Base-by-base conservation (phyloP, 2,329 filamentous ascomycete genomes). In the Gliomastix tumulicola region DNA sequence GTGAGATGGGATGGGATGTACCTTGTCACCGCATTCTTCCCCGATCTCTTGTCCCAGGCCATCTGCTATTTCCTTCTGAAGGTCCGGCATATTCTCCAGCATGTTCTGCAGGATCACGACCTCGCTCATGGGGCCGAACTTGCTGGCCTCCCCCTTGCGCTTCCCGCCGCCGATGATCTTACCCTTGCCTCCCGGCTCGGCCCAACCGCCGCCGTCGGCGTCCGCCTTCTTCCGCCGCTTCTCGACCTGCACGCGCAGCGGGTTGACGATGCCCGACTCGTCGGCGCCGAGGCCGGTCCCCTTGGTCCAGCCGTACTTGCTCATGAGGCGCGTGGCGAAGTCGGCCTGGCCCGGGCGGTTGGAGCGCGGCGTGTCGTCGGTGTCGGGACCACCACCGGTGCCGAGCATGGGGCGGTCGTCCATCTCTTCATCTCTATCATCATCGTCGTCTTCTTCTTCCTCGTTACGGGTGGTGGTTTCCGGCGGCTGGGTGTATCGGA, bases 21-120 rank as follows among this genome's bases (percentile, higher is more conserved):
- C 76, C 71, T 89, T 88, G 45, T 87, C 79, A 34, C 81, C 82
- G 59, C 94, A 96, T 55, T 94, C 87, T 52, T 96, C 87, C 7
- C 92, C 92, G 59, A 98, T 96, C 57, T 96, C 89, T 63, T 97
- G 90, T 48, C 90, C 82, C 35, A 98, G 65, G 0, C 78, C 78
- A 12, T 74, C 72, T 41, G 81, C 76, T 34, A 95, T 77, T 57
- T 96, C 90, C n/a, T 69, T 71, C 39, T 82, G 75, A 31, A 95
- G 63, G 53, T 95, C 68, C 3, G 65, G 74, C 69, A 97, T 80
- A 6, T 83, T 85, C 43, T 92, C 80, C 2, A 97, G 73, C 85
- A 97, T 96, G 34, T 86, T 82, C 36, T 75, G 73, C 15, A 96
- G 64, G 32, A 94, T 79, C 35, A 97, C 76, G 15, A 97, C 90